Conservation (phyloP, 768 basidiomycete species). For the Trametes meyenii region DNA sequence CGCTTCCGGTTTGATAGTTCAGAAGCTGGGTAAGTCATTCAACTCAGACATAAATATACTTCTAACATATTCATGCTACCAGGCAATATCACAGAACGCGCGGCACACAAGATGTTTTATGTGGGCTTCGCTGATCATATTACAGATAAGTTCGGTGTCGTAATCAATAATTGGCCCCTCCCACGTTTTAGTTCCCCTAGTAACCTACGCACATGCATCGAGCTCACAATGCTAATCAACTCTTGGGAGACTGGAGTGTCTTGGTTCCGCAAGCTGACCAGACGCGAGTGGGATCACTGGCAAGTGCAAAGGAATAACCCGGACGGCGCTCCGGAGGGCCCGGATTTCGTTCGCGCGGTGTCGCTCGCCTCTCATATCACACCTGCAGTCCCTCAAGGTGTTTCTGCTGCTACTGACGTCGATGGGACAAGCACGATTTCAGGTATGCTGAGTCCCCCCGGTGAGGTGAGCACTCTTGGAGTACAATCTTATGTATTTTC, state of each 20-base stretch:
- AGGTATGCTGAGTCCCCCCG: too few species aligned
- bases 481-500: too few species aligned
- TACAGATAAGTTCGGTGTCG: conserved; percentile 20
- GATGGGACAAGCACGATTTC: too few species aligned
- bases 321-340: too few species aligned
- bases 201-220: conserved; percentile 13
- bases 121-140: conserved; percentile 23
- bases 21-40: neutral
- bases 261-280: conserved; percentile 22
- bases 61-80: neutral
- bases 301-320: neutral
- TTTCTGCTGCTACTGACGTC: too few species aligned
- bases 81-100: neutral
- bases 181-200: conserved; percentile 23
- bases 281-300: neutral
- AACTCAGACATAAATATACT: too few species aligned
- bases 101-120: conserved; percentile 25
- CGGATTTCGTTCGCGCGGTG: too few species aligned
- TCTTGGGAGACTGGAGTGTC: conserved; percentile 25
- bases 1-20: neutral
- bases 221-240: conserved; percentile 22
- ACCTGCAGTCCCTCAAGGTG: too few species aligned
- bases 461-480: too few species aligned
- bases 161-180: conserved; percentile 29
- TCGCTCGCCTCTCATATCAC: too few species aligned